Base-by-base conservation (phyloP, 805 yeast species). In the Ogataea chonburiensis region DNA sequence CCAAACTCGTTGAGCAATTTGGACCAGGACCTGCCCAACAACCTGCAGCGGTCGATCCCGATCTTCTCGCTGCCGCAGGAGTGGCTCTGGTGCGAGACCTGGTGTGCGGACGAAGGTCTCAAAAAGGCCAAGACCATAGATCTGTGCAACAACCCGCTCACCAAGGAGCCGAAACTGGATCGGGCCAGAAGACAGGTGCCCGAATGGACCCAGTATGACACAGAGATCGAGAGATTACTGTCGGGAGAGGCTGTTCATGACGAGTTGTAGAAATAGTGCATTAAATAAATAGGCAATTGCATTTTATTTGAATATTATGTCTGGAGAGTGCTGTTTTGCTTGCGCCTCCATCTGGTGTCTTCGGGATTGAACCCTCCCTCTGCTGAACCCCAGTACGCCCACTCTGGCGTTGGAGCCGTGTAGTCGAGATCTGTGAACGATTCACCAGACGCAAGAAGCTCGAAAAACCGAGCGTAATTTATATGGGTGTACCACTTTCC, bases 21-120 rank as follows among this genome's bases (percentile, higher is more conserved):
- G 42, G 98, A 88, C 55, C 97, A 91, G 56, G 98, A 93, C 56
- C 70, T 91, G 43, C 88, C 96, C n/a, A 93, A 91, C 60, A 85
- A 86, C 53, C 49, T 89, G 49, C 98, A 93, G 59, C 50, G 67
- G 15, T 58, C 61, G 18, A 59, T 91, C 19, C 81, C 80, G 32
- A 87, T 87, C 13, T 73, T 67, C 51, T 80, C 93, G 7, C 64
- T 86, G 28, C 85, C 87, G 3, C 81, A 81, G 47, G 89, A 85
- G 28, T 86, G 95, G 94, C 64, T 86, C 24, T 87, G 95, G 95
- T 87, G 95, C 61, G 95, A 86, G 53, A 86, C 95, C 0, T 86
- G 95, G 95, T 85, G 95, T 58, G 69, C 79, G 19, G 85, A 79
- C 45, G 81, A 71, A 32, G 64, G 75, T 21, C 61, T 81, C 40